Base-by-base conservation (phyloP, 495 filamentous ascomycete genomes). In the Xylaria longipes region DNA sequence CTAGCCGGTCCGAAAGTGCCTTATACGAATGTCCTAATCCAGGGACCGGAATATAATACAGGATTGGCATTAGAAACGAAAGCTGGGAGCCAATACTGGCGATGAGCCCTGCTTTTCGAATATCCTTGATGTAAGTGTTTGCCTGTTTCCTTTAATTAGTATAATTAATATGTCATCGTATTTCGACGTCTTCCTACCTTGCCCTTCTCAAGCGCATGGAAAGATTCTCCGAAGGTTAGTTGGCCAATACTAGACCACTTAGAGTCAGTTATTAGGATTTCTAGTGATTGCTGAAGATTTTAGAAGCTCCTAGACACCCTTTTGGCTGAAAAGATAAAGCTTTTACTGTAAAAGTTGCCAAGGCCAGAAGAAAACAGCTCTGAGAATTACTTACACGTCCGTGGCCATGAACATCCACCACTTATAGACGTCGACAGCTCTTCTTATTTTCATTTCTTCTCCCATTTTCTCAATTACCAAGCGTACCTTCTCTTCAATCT, bases 341-440 rank as follows among this genome's bases (percentile, higher is more conserved):
- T 2, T 22, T 22, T n/a, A 22, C 46, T 22, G 3, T 20, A 22
- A 48, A 48, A 22, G 6, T 50, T 27, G 0, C 11, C 22, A 11
- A 25, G 27, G 27, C 11, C n/a, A n/a, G n/a, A 14, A 52, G 22
- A 14, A 11, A 52, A 52, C 20, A 9, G 27, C 14, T 9, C 22
- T 3, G 1, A 5, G 14, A 56, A 56, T 31, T 31, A 56, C 52
- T 56, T 14, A 56, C 52, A 89, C 80, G 66, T 91, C 89, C 0
- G 85, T 85, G 14, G 86, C 80, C 85, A 90, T 84, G 61, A 88
- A 87, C 29, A 84, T 69, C 79, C 80, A 88, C 89, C 89, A 91
- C 66, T 87, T 85, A 64, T 82, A 82, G 0, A 90, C 76, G 76
- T 90, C 88, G 1, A 69, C 70, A 3, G 27, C 73, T 9, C 73